Evolutionary conservation across 169 alveolate species (phyloP).

Genomic region (Plasmodium coatneyi): DNA sequence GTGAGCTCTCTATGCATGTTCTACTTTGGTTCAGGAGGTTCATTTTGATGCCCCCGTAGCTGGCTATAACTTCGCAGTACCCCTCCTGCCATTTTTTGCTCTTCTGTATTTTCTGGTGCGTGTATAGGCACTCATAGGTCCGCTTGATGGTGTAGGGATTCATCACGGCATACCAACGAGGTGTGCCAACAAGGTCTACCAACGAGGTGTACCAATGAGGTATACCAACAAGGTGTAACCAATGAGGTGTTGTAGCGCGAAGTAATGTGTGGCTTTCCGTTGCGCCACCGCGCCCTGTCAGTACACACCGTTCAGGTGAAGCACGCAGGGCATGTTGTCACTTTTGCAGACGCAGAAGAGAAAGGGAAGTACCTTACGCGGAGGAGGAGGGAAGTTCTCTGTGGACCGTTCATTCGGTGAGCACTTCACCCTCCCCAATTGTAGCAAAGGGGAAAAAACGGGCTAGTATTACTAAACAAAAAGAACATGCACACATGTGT

Average conservation of each 20-base stretch:
- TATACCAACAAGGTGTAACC: no score
- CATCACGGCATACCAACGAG: no score
- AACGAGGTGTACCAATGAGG: no score
- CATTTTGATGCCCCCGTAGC: conserved; percentile 44
- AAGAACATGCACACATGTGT: neutral
- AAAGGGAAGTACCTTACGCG: neutral
- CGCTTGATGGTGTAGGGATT: conserved; percentile 3
- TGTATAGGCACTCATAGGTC: conserved; percentile 60
- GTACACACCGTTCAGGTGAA: neutral
- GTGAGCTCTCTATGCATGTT: conserved; percentile 19
- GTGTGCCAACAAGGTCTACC: no score
- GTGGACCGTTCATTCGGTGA: neutral
- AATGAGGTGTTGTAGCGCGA: no score
- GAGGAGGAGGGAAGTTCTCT: neutral
- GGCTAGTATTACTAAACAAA: neutral
- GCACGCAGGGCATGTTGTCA: neutral
- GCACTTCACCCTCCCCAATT: neutral
- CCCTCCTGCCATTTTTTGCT: conserved; percentile 72
- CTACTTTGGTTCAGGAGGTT: conserved; percentile 22
- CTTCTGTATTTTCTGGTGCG: conserved; percentile 62
- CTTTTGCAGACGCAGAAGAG: neutral
- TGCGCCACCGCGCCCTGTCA: neutral
- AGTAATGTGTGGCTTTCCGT: neutral
- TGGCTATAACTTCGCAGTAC: conserved; percentile 34
- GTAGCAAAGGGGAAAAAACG: neutral